Evolutionary conservation across 768 basidiomycete species (phyloP), one percentile per base, ranked within the genome.

Genomic region (Kwoniella mangroviensis): DNA sequence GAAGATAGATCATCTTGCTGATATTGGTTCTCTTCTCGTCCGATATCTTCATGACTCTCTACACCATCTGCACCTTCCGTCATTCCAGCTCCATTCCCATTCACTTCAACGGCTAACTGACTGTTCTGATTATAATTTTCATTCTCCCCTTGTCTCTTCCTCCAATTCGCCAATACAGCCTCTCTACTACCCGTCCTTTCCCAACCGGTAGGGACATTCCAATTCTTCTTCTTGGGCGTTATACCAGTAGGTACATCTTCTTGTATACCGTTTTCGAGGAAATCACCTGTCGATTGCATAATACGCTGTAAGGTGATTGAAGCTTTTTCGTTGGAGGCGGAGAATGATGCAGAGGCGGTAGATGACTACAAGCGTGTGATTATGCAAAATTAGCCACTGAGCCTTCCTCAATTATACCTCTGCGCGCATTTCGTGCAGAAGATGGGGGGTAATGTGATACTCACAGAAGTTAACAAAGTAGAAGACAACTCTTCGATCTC

Each of bases 241-340:
- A 73, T 63, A 17, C 82, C 82, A 17, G 82, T 83, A 0, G 80
- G 71, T 4, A 75, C 58, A 56, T 83, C 82, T 26, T 83, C 80
- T n/a, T 63, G 57, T 12, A 83, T 79, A n/a, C 76, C 78, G 15
- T 54, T 55, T 6, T 75, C 63, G 15, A 83, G 65, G 76, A 83
- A 83, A 4, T 22, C 55, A 12, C 61, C 65, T 11, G 79, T 79
- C 2, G 76, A 65, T 15, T 54, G 26, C 12, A 73, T 60, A 40
- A 82, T 68, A 12, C 69, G 34, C 24, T 72, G 55, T 28, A 82
- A 55, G 17, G 68, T 68, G 6, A 66, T 53, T 26, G 63, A 49
- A n/a, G 74, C 55, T 21, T 51, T 51, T 11, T 55, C 40, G 45
- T 63, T 63, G 9, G 68, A 68, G 51, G 74, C 43, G 21, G 65